phyloP scores from a whole-genome alignment of 2,329 filamentous ascomycete genomes.

The Alternaria sp. region DNA sequence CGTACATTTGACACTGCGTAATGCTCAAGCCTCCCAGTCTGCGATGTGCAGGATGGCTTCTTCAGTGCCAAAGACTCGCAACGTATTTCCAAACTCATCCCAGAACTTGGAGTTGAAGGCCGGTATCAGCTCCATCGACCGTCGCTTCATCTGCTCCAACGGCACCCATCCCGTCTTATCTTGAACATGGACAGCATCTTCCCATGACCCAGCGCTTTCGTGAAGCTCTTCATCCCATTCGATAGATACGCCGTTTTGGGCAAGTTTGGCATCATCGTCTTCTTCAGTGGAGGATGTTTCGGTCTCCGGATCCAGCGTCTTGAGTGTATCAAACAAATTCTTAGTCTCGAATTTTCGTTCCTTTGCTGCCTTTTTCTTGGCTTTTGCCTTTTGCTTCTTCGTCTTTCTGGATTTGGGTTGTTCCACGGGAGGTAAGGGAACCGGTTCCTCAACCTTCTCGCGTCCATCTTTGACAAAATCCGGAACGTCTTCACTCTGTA shows the following conservation, averaged over 20 bases:
- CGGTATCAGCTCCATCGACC: conserved; percentile 60
- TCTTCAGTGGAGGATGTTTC: conserved; percentile 19
- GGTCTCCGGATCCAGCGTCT: conserved; percentile 11
- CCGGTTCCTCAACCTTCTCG: conserved; percentile 27
- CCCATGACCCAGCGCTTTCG: conserved; percentile 25
- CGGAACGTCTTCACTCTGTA: conserved; percentile 11
- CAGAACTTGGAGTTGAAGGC: conserved; percentile 63
- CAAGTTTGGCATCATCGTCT: conserved; percentile 13
- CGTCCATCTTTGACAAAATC: conserved; percentile 26
- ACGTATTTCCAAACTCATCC: conserved; percentile 66
- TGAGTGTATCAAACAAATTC: conserved; percentile 40
- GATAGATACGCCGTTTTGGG: conserved; percentile 4
- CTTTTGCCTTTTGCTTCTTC: conserved; percentile 25
- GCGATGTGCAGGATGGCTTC: conserved; percentile 54
- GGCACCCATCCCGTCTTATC: conserved; percentile 33
- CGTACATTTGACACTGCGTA: neutral
- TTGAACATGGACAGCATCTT: conserved; percentile 27
- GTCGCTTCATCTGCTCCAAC: conserved; percentile 28
- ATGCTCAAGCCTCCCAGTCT: conserved; percentile 24
- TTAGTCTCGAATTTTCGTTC: conserved; percentile 32
- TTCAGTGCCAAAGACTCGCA: conserved; percentile 68
- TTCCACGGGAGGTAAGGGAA: conserved; percentile 25
- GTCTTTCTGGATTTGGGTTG: neutral
- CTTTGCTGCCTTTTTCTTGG: conserved; percentile 22
- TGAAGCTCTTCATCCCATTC: conserved; percentile 7